These are phyloP conservation scores for Penicillium vulpinum DNA, from an alignment of 2,329 filamentous ascomycete genomes.

Conservation along the genomic window DNA sequence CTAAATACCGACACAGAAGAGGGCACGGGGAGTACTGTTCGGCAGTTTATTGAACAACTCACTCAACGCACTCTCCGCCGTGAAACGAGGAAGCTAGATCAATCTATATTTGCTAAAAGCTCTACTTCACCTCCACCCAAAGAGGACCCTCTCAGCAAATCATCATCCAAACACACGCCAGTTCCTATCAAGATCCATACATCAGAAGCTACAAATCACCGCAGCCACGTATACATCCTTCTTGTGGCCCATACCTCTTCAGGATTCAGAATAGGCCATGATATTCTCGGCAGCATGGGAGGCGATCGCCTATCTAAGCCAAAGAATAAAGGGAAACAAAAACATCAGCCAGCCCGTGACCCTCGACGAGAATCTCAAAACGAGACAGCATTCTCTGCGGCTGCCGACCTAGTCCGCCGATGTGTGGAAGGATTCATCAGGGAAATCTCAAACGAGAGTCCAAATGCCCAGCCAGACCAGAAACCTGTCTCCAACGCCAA, in stretches of 20 bases:
- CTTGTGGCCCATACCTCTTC: conserved; percentile 54
- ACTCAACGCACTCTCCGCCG: conserved; percentile 18
- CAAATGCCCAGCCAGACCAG: background rate
- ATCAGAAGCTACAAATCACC: conserved; percentile 47
- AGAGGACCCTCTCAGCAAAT: background rate
- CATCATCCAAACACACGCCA: background rate
- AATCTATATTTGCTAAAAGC: conserved; percentile 14
- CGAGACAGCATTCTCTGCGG: conserved; percentile 15
- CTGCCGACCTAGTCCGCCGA: conserved; percentile 42
- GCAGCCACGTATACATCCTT: conserved; percentile 54
- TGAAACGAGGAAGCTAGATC: conserved; percentile 16
- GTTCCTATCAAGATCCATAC: conserved; percentile 31
- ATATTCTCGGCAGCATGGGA: conserved; percentile 42
- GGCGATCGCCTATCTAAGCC: background rate
- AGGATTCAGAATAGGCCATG: conserved; percentile 52
- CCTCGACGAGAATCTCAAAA: background rate
- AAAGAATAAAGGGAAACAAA: conserved; percentile 2
- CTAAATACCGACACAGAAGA: background rate
- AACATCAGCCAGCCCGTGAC: background rate
- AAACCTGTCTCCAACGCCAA: background rate
- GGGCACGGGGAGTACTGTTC: conserved; percentile 15
- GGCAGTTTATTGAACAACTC: conserved; percentile 28
- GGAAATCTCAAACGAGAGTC: conserved; percentile 44
- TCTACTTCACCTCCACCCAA: background rate
- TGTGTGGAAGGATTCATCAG: conserved; percentile 48